A percentile compares a stretch with the other conserved stretches of the same genome.
These are phyloP conservation scores for Leccinum pellstonianum DNA, from an alignment of 768 basidiomycete species.

Conservation along the genomic window DNA sequence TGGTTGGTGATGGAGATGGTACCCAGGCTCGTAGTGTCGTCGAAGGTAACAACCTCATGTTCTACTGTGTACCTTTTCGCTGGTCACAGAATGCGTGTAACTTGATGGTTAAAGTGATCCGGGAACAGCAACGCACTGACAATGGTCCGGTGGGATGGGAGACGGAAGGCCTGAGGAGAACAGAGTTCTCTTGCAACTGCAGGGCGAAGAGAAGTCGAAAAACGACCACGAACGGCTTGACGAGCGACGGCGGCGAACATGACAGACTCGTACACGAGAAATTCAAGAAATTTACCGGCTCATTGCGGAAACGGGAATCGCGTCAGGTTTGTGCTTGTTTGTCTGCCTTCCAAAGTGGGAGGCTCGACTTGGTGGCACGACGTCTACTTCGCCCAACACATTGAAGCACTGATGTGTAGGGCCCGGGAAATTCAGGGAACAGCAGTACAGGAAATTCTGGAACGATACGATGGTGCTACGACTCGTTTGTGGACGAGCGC, in stretches of 20 bases:
- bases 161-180: background rate
- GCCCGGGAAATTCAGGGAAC: slow-evolving; percentile 3
- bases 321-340: background rate
- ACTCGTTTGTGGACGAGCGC: slow-evolving; percentile 15
- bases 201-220: slow-evolving; percentile 5
- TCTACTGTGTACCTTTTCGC: slow-evolving; percentile 41
- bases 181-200: background rate
- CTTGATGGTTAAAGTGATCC: background rate
- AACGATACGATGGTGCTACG: background rate
- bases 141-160: slow-evolving; percentile 19
- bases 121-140: slow-evolving; percentile 23
- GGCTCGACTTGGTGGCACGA: too few relatives aligned
- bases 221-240: slow-evolving; percentile 15
- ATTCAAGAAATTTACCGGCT: slow-evolving; percentile 23
- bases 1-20: slow-evolving; percentile 87
- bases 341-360: background rate
- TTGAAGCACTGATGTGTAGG: slow-evolving; percentile 71
- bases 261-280: slow-evolving; percentile 3
- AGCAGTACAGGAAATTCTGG: slow-evolving; percentile 1
- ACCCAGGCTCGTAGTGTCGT: slow-evolving; percentile 74
- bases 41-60: slow-evolving; percentile 84
- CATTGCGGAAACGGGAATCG: background rate
- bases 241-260: slow-evolving; percentile 21
- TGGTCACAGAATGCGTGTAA: background rate
- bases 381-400: slow-evolving; percentile 91